Base-by-base conservation (phyloP, 208 protist genomes). In the Trypanosoma cruzi region DNA sequence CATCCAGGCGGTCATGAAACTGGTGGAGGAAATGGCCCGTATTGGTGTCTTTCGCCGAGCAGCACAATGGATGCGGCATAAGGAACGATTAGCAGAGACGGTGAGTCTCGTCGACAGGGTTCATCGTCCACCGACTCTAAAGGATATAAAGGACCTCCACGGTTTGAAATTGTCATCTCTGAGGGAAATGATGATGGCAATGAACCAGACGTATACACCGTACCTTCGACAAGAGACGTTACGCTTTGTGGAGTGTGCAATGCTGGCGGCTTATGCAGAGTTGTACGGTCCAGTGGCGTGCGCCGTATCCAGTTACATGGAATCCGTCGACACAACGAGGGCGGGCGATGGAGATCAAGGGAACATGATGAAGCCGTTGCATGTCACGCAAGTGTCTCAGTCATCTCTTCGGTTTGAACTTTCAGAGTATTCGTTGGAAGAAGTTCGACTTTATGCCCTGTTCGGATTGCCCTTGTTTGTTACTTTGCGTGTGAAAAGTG, bases 141-240 rank as follows among this genome's bases (percentile, higher is more conserved):
- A 72, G 28, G 79, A 82, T 37, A 68, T 90, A 32, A 67, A 73
- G 37, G 79, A 83, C 11, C 68, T 80, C 6, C 69, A 82, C 22
- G 63, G 75, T 14, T 71, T 90, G 28, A 61, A 77, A 28, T n/a
- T 63, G 1, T 56, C 65, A 10, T 75, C 83, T 1, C 79, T 90
- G 24, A 67, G 53, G 46, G 82, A 91, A 70, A 79, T 87, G 68
- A 67, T 93, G 50, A 44, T 56, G 48, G 78, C 78, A 18, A 85
- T 93, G 83, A 81, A 62, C 14, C 71, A 76, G 44, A 90, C 79
- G 52, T 93, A 95, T 65, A 88, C 81, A 40, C 86, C 90, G 20
- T 90, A 89, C 63, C 79, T 92, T 31, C 81, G 78, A 20, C 75
- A 82, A 31, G 85, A 95, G 55, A 73, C 82, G 8, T 48, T 72